phyloP scores from a whole-genome alignment of 805 yeast species.

The Candida qinlingensis region DNA sequence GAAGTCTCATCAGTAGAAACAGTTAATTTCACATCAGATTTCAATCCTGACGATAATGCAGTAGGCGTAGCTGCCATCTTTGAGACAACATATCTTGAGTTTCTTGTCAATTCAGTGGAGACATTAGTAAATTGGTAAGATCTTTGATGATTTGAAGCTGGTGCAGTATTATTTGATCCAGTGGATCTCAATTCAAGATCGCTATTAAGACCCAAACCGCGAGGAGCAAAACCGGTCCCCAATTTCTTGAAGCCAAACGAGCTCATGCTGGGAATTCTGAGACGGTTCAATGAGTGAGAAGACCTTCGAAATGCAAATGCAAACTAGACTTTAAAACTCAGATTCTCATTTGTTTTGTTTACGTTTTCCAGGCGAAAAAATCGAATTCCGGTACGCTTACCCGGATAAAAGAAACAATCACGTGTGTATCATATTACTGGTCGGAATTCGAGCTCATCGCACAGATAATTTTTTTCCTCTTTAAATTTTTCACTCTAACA shows the following conservation, averaged over 20 bases:
- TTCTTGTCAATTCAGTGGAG: conserved; percentile 49
- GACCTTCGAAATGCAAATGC: too few relatives aligned
- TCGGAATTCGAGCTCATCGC: conserved; percentile 7
- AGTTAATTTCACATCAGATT: conserved; percentile 8
- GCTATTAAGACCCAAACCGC: not conserved
- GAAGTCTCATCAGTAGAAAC: conserved; percentile 28
- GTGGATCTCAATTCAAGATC: conserved; percentile 2
- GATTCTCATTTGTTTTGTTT: conserved; percentile 1
- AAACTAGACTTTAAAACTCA: not conserved
- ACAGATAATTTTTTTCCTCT: conserved; percentile 1
- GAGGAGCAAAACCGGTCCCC: conserved; percentile 7
- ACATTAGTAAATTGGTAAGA: conserved; percentile 20
- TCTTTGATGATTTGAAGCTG: conserved; percentile 7
- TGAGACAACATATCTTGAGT: conserved; percentile 51
- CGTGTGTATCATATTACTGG: not conserved
- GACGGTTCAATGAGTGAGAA: too few relatives aligned
- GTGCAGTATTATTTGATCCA: not conserved
- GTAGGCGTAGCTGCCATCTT: conserved; percentile 52
- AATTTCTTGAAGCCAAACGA: not conserved
- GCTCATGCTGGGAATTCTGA: too few relatives aligned
- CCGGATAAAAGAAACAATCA: not conserved
- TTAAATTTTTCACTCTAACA: not conserved
- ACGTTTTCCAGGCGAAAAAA: not conserved
- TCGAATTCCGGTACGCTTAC: not conserved
- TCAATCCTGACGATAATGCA: conserved; percentile 4